A percentile compares a stretch with the other conserved stretches of the same genome.
Conservation (phyloP, 768 basidiomycete species). For the Grammothele lineata region DNA sequence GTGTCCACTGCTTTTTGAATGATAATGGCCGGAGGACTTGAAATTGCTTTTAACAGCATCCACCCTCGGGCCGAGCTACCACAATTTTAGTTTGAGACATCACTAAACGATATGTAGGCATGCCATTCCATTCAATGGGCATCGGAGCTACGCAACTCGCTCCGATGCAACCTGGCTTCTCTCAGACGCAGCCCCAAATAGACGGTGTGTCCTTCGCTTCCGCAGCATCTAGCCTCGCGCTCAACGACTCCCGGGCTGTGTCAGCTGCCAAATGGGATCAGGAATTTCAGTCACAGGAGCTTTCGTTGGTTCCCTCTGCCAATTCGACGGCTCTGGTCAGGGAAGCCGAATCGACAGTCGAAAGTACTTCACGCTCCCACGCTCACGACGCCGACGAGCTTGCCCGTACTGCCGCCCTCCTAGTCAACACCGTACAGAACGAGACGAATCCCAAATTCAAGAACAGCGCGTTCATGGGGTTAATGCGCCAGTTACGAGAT, state of each 20-base stretch:
- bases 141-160: constrained; percentile 1
- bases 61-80: too few relatives aligned
- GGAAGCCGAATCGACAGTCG: constrained; percentile 1
- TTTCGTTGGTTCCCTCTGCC: constrained; percentile 13
- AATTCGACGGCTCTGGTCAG: background rate
- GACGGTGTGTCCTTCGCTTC: constrained; percentile 10
- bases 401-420: constrained; percentile 71
- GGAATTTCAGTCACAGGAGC: constrained; percentile 59
- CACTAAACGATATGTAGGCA: too few relatives aligned
- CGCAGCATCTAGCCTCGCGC: background rate
- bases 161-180: constrained; percentile 7
- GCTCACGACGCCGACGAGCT: constrained; percentile 60
- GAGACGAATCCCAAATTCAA: constrained; percentile 83
- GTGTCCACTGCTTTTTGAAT: too few relatives aligned
- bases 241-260: background rate
- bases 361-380: constrained; percentile 7
- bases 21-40: too few relatives aligned
- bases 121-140: constrained; percentile 3
- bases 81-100: too few relatives aligned
- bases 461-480: constrained; percentile 76
- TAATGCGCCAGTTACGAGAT: constrained; percentile 85
- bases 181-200: constrained; percentile 7
- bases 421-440: constrained; percentile 70
- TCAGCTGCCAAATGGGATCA: constrained; percentile 47
- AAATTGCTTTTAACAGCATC: too few relatives aligned